A percentile compares a stretch with the other conserved stretches of the same genome.
These are phyloP conservation scores for Sugiyamaella marilandica DNA, from an alignment of 805 yeast species.

Conservation along the genomic window DNA sequence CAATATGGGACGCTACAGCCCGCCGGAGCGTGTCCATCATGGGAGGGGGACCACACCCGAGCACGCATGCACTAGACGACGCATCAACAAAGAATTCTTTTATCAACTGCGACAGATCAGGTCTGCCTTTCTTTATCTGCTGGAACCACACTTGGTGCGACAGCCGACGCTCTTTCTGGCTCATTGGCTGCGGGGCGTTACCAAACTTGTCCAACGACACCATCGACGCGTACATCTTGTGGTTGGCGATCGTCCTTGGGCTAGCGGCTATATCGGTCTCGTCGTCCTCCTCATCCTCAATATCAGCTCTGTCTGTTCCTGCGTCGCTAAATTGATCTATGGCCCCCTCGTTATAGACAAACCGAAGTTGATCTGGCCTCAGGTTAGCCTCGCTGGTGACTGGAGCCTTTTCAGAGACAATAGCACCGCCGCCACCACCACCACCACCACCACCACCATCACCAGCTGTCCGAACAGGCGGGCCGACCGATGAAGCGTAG, in stretches of 20 bases:
- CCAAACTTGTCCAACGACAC: neutral
- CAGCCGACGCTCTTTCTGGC: neutral
- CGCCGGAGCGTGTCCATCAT: conserved; percentile 56
- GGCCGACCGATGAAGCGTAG: conserved; percentile 7
- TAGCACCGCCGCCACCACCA: no score
- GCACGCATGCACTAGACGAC: conserved; percentile 44
- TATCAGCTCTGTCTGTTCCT: neutral
- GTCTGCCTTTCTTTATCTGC: conserved; percentile 34
- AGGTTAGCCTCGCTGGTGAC: neutral
- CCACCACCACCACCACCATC: no score
- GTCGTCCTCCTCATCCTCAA: neutral
- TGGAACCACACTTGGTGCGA: conserved; percentile 4
- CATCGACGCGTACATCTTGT: conserved; percentile 1
- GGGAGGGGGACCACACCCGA: conserved; percentile 59
- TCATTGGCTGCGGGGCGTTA: neutral
- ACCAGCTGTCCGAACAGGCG: neutral
- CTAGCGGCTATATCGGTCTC: neutral
- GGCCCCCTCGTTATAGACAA: neutral
- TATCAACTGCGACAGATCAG: conserved; percentile 41
- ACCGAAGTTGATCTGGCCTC: neutral
- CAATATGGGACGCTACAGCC: conserved; percentile 41
- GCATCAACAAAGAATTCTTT: conserved; percentile 36
- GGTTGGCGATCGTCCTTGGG: neutral
- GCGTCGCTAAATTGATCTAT: no score
- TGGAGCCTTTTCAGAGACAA: neutral